phyloP scores from a whole-genome alignment of 2,329 filamentous ascomycete genomes.

The Exophiala sideris region DNA sequence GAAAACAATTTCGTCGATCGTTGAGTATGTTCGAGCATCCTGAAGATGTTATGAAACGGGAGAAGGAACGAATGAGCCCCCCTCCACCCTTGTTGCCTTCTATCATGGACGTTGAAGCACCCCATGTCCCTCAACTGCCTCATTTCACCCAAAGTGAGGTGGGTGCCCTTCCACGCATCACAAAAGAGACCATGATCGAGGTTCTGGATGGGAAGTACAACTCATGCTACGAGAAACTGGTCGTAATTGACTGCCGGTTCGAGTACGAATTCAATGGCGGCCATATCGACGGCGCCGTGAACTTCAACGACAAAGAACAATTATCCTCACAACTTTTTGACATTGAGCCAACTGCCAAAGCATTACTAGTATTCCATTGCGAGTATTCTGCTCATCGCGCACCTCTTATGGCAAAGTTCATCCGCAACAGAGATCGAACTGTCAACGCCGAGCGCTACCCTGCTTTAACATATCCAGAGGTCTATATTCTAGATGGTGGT shows the following conservation, averaged over 20 bases:
- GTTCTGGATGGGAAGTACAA: slow-evolving; percentile 82
- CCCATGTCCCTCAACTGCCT: slow-evolving; percentile 64
- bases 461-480: slow-evolving; percentile 85
- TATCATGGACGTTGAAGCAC: slow-evolving; percentile 76
- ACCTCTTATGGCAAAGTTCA: slow-evolving; percentile 90
- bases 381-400: slow-evolving; percentile 97
- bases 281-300: slow-evolving; percentile 88
- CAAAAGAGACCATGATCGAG: slow-evolving; percentile 75
- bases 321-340: slow-evolving; percentile 76
- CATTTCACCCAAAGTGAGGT: slow-evolving; percentile 79
- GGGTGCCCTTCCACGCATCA: slow-evolving; percentile 85
- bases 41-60: slow-evolving; percentile 79
- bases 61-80: slow-evolving; percentile 56
- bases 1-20: slow-evolving; percentile 86
- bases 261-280: slow-evolving; percentile 98
- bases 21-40: slow-evolving; percentile 97
- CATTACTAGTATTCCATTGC: slow-evolving; percentile 90
- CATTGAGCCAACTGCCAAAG: slow-evolving; percentile 61
- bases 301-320: slow-evolving; percentile 94
- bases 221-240: slow-evolving; percentile 70
- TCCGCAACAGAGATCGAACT: slow-evolving; percentile 83
- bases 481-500: slow-evolving; percentile 94
- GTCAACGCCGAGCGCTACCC: slow-evolving; percentile 85
- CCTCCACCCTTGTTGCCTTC: slow-evolving; percentile 58
- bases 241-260: slow-evolving; percentile 94